Evolutionary conservation across 164 flowering plant genomes (phyloP).

Genomic region (Chimonanthus praecox): DNA sequence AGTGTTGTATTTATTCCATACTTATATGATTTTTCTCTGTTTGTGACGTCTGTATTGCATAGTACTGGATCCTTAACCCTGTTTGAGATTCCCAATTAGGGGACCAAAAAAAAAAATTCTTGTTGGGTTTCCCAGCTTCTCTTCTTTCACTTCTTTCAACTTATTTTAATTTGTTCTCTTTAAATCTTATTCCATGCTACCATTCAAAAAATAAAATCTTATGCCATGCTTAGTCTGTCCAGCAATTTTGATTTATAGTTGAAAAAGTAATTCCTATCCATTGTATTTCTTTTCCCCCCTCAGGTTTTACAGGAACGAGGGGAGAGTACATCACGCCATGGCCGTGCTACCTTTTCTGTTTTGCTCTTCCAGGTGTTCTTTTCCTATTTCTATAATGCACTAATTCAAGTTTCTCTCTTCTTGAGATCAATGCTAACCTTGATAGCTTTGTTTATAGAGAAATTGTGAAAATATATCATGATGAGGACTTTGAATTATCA

Average conservation of each 20-base stretch:
- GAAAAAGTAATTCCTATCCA: background rate
- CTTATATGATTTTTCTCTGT: no score
- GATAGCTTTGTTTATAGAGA: background rate
- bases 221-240: background rate
- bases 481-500: background rate
- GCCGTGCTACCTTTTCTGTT: slow-evolving; percentile 98
- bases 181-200: background rate
- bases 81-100: background rate
- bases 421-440: slow-evolving; percentile 5
- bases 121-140: background rate
- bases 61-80: no score
- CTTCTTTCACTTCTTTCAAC: background rate
- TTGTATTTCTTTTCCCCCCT: background rate
- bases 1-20: no score
- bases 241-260: background rate
- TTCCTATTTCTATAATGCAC: no score
- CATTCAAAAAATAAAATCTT: background rate
- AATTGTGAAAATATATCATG: background rate
- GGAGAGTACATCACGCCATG: slow-evolving; percentile 99
- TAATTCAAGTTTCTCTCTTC: background rate
- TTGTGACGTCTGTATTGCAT: no score
- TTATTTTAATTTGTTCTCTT: background rate
- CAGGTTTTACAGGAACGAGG: slow-evolving; percentile 99
- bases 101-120: background rate
- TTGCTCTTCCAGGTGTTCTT: slow-evolving; percentile 83